Evolutionary conservation across 768 basidiomycete species (phyloP).

Genomic region (Ramaria sp.): DNA sequence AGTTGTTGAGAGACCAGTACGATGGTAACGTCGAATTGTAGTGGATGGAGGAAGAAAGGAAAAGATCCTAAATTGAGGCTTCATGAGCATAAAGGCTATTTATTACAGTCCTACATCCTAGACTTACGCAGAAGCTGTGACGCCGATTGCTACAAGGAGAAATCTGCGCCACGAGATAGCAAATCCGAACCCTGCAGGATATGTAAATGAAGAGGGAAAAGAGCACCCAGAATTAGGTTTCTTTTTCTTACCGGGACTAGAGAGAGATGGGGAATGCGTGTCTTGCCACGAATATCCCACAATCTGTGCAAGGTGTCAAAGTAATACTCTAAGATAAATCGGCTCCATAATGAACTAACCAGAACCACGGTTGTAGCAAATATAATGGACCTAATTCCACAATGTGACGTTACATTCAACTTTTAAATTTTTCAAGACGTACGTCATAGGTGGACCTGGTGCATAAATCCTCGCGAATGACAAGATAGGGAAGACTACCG

Average conservation of each 20-base stretch:
- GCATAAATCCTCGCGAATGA: slow-evolving; percentile 64
- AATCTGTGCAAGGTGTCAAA: slow-evolving; percentile 34
- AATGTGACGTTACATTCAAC: not conserved
- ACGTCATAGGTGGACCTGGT: slow-evolving; percentile 64
- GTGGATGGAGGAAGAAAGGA: slow-evolving; percentile 67
- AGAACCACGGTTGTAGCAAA: not conserved
- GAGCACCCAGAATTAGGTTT: too few relatives aligned
- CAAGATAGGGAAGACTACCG: slow-evolving; percentile 62
- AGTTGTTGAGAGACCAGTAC: slow-evolving; percentile 57
- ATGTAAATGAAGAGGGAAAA: not conserved
- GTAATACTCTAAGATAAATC: not conserved
- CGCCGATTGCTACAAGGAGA: slow-evolving; percentile 58
- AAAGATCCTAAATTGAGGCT: slow-evolving; percentile 35
- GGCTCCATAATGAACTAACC: slow-evolving; percentile 17
- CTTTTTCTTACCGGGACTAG: slow-evolving; percentile 27
- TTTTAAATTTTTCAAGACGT: slow-evolving; percentile 24
- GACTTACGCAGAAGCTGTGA: slow-evolving; percentile 64
- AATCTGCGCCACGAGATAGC: slow-evolving; percentile 68
- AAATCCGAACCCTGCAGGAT: slow-evolving; percentile 35
- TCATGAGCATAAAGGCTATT: not conserved
- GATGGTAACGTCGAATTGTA: slow-evolving; percentile 64
- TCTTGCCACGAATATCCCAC: slow-evolving; percentile 69
- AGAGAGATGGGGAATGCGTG: slow-evolving; percentile 32
- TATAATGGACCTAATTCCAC: not conserved
- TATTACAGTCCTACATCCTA: too few relatives aligned